Percentiles rank a stretch among this genome's conserved stretches.
Conservation (phyloP, 208 protist genomes). For the Blastocrithidia nonstop region DNA sequence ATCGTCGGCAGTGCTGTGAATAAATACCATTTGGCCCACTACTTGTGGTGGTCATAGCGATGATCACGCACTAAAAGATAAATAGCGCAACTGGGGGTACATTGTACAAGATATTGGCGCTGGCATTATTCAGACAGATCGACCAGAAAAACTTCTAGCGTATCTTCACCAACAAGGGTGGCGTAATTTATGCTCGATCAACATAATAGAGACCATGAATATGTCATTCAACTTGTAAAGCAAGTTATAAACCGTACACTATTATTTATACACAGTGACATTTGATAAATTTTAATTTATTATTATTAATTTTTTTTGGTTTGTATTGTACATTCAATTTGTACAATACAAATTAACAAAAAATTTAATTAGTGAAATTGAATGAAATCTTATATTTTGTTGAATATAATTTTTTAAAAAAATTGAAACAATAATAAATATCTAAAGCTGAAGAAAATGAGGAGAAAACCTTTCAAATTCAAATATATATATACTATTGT, state of each 20-base stretch:
- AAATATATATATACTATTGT: slow-evolving; percentile 1
- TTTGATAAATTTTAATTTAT: neutral
- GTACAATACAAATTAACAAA: too few species aligned
- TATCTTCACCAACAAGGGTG: slow-evolving; percentile 20
- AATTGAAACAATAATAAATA: too few species aligned
- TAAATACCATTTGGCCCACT: slow-evolving; percentile 53
- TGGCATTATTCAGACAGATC: slow-evolving; percentile 45
- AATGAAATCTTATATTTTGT: too few species aligned
- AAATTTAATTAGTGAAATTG: too few species aligned
- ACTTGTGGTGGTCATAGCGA: slow-evolving; percentile 46
- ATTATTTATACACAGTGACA: neutral
- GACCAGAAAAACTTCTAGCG: slow-evolving; percentile 24
- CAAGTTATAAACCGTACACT: neutral
- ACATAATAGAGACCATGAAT: neutral
- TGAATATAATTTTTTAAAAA: too few species aligned
- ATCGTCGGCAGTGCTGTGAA: slow-evolving; percentile 22
- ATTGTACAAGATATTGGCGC: slow-evolving; percentile 20
- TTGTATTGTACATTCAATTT: too few species aligned
- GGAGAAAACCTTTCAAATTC: neutral
- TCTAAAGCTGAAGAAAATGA: too few species aligned
- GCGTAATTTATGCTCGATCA: slow-evolving; percentile 10
- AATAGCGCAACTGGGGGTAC: slow-evolving; percentile 38
- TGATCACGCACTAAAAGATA: slow-evolving; percentile 30
- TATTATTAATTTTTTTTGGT: too few species aligned
- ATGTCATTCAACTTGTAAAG: neutral